Evolutionary conservation across 108 stramenopile genomes (phyloP), one percentile per base, ranked within the genome.

Genomic region (Stephanodiscus minutulus): DNA sequence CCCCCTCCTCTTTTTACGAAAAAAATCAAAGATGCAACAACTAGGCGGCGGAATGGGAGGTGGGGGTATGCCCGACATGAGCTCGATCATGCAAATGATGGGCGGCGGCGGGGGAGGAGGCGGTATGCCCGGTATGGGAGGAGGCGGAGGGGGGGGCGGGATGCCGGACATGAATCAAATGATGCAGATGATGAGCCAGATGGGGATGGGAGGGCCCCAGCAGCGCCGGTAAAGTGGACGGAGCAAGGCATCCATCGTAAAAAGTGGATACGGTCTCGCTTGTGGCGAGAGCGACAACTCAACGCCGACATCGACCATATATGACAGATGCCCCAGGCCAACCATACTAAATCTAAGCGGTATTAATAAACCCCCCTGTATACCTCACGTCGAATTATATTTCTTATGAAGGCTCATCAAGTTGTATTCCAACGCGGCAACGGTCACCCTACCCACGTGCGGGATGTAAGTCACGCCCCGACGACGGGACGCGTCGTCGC

Each of bases 391-490:
- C 13, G 53, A 39, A 55, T 72, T 58, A 67, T 72, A 64, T 39
- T 73, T 77, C 33, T 72, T 53, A 75, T 96, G 91, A 11, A 98
- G 77, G 20, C 85, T 76, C 9, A 96, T 81, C 66, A 98, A 66
- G 82, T 96, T 96, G 17, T 92, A 73, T 76, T 97, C 95, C 49
- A 98, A 73, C 60, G 91, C 85, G 8, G 96, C 95, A 25, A 97
- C 95, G 1, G 97, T 98, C 17, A 97, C 96, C 66, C 96, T 91
- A 24, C 97, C 97, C 24, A 98, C 96, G 65, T 92, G 86, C 3
- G 96, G 90, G 24, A 98, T 84, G 76, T 92, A 95, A 25, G 66
- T 84, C 24, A 95, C 83, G 9, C 86, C 86, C 12, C 71, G 64
- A 11, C 74, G 3, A 72, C 37, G 13, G 77, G 3, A 72, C 37